These are phyloP conservation scores for Hevea brasiliensis DNA, from an alignment of 345 rosid genomes.

Conservation along the genomic window DNA sequence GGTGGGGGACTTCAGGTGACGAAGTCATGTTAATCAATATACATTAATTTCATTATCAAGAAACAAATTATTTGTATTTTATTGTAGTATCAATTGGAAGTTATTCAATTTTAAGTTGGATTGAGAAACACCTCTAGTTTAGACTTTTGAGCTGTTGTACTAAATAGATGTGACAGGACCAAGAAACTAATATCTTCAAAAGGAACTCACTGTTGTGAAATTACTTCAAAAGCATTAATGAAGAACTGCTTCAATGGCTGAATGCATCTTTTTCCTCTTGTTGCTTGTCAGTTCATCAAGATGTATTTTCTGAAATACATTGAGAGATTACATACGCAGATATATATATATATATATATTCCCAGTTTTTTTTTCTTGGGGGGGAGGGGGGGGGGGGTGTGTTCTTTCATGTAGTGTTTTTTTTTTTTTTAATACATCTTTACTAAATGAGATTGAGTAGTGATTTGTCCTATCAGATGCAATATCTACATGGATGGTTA, in stretches of 20 bases:
- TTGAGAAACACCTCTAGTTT: neutral
- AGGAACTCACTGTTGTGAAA: neutral
- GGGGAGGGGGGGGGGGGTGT: no score
- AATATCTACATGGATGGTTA: neutral
- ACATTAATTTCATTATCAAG: neutral
- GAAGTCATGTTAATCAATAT: neutral
- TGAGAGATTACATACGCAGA: neutral
- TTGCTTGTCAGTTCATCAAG: neutral
- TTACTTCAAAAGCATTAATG: neutral
- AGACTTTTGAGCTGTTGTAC: neutral
- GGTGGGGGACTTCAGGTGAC: neutral
- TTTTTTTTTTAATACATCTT: neutral
- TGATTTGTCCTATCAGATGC: neutral
- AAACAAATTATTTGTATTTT: neutral
- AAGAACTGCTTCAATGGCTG: conserved; percentile 3
- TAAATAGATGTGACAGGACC: neutral
- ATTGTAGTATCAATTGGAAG: neutral
- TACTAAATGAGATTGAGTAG: neutral
- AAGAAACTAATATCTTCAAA: neutral
- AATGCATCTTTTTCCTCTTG: neutral
- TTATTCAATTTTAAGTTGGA: conserved; percentile 6
- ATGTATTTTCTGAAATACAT: conserved; percentile 2
- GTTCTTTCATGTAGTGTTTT: no score
- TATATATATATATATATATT: no score
- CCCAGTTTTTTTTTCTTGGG: no score